Evolutionary conservation across 2,329 filamentous ascomycete species (phyloP), one percentile per base, ranked within the genome.

Genomic region (Neoscytalidium dimidiatum): DNA sequence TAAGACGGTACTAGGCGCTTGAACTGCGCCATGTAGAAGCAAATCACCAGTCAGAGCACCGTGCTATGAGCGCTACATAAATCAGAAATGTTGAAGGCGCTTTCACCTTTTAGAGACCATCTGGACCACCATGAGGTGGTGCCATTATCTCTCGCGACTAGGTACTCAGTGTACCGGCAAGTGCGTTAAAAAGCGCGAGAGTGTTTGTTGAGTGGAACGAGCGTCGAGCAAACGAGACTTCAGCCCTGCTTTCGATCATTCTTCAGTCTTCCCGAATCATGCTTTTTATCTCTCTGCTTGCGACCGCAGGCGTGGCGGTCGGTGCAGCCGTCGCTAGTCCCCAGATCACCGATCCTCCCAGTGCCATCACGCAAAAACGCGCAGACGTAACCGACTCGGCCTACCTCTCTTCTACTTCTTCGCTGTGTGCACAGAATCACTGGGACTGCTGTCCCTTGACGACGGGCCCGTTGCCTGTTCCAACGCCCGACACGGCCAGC

Each of bases 381-480:
- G 43, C 41, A 8, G 56, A 46, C 41, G 17, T 48, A 4, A 31
- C 56, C 8, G 43, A 61, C n/a, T 33, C 41, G 2, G 17, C 38
- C 19, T 31, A 61, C 5, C 38, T 61, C 3, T 61, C 56, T 17
- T 21, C 56, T 9, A 41, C 38, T 7, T 23, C 38, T 3, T 61
- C 53, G 1, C 4, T 44, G 26, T 61, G 56, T 17, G 26, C 41
- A 4, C 21, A 14, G 8, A 48, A 61, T 26, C 11, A 26, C 41
- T 61, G 56, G 41, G 43, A 61, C 26, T 61, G 56, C 41, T 61
- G 56, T n/a, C 7, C 56, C 5, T 8, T 61, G 4, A 21, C 56
- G 2, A 46, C 41, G 8, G 43, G 43, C 11, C 21, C 53, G 3
- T 4, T 46, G 6, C 43, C 43, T 17, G 58, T 13, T 21, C 41